Base-by-base conservation (phyloP, 768 basidiomycete species). In the Paxillus involutus region DNA sequence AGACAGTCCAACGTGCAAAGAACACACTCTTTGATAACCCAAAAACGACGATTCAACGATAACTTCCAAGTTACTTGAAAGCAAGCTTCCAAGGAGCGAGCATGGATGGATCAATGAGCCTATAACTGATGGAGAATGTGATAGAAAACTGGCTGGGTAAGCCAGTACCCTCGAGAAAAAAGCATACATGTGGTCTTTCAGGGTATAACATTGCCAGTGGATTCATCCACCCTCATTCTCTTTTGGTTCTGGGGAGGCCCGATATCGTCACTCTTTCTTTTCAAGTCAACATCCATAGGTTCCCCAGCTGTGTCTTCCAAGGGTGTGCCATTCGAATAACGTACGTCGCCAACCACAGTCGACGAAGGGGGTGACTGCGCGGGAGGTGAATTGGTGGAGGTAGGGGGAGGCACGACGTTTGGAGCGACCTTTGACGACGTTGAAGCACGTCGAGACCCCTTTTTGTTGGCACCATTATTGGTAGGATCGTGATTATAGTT, bases 401-500 rank as follows among this genome's bases (percentile, higher is more conserved):
- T 73, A 17, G 67, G 67, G 19, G 70, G 67, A 29, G 63, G 52
- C 26, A 60, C 51, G 48, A 60, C 36, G 17, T n/a, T 51, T 3
- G 62, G 66, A 17, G 60, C 59, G 13, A 59, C 59, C 64, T 67
- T 70, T 49, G 80, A 83, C 29, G 81, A 80, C 30, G 78, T 77
- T 40, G 84, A 84, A 29, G 81, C 75, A 29, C 82, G 78, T 53
- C 84, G 76, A 52, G 63, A 56, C 9, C 74, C 73, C 68, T 82
- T 72, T 61, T 73, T 68, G 44, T 59, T 59, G 33, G 55, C 57
- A 19, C 70, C 68, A 8, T 65, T 68, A 40, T 44, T 53, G 52
- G 43, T 59, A 17, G 71, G 73, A 59, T 90, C 88, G 63, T 91
- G 88, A 40, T 86, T 86, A 72, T 92, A 93, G 68, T 85, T 88